Evolutionary conservation across 148 eudicot species (phyloP).

Genomic region (Rhododendron kiyosumense): DNA sequence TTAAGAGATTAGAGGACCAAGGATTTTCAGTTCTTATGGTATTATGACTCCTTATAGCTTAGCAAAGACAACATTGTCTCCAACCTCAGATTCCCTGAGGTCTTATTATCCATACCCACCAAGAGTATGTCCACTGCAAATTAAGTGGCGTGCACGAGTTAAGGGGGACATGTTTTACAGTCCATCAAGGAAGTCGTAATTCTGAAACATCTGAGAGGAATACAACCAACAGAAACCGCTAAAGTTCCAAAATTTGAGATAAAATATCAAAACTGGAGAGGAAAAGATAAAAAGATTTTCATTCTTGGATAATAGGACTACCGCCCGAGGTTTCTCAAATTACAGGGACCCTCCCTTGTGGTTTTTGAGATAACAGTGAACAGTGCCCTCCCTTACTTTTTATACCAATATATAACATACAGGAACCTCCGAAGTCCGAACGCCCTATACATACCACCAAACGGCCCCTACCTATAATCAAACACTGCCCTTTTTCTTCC

Average conservation of each 20-base stretch:
- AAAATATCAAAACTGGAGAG: background rate
- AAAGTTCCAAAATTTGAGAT: background rate
- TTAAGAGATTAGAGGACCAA: background rate
- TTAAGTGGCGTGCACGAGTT: background rate
- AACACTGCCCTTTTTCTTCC: background rate
- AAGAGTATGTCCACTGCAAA: background rate
- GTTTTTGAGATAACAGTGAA: background rate
- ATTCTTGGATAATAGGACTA: background rate
- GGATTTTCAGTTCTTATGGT: background rate
- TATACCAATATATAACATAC: background rate
- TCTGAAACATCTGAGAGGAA: background rate
- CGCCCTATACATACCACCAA: background rate
- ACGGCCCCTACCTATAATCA: background rate
- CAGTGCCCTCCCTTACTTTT: background rate
- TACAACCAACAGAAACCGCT: background rate
- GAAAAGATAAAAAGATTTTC: background rate
- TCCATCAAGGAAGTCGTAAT: background rate
- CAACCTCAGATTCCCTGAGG: background rate
- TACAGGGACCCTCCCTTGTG: background rate
- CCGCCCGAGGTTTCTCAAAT: background rate
- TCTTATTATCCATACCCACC: background rate
- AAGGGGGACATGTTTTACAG: background rate
- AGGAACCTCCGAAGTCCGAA: background rate
- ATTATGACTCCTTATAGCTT: background rate
- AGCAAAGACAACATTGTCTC: background rate